These are phyloP conservation scores for Cornus kousa DNA, from an alignment of 148 eudicot species.

Conservation along the genomic window DNA sequence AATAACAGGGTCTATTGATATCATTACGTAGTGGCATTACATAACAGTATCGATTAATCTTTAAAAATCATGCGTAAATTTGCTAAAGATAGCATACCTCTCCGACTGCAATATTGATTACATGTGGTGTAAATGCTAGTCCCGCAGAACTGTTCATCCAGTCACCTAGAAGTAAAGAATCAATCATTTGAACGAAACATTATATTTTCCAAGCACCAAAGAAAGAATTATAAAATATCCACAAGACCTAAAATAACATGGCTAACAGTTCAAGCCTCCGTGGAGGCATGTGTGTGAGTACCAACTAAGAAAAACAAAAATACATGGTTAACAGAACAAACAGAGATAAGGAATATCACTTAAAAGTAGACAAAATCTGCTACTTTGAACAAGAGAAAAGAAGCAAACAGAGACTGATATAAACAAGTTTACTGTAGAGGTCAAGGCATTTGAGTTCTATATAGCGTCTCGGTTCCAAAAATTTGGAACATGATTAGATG, in stretches of 20 bases:
- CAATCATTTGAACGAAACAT: not conserved
- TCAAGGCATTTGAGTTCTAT: not conserved
- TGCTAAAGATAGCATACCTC: slow-evolving; percentile 34
- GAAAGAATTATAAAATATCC: not conserved
- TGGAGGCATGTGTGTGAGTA: too few relatives aligned
- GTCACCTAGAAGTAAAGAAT: slow-evolving; percentile 49
- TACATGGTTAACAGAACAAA: not conserved
- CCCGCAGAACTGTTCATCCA: slow-evolving; percentile 68
- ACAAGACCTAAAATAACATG: not conserved
- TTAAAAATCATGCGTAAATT: not conserved
- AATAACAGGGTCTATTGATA: too few relatives aligned
- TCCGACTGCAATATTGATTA: slow-evolving; percentile 40
- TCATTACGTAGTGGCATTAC: too few relatives aligned
- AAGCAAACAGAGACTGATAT: not conserved
- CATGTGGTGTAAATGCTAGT: slow-evolving; percentile 59
- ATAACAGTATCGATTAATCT: too few relatives aligned
- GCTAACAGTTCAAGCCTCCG: not conserved
- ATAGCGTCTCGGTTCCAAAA: too few relatives aligned
- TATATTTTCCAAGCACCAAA: not conserved
- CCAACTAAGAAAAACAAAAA: not conserved
- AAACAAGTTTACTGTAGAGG: not conserved
- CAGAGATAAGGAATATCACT: not conserved
- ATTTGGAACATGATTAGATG: not conserved
- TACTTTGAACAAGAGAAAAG: not conserved
- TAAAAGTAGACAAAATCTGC: not conserved